Percentiles rank a stretch among this genome's conserved stretches.
These are phyloP conservation scores for Diplodia corticola DNA, from an alignment of 2,329 filamentous ascomycete genomes.

Conservation along the genomic window DNA sequence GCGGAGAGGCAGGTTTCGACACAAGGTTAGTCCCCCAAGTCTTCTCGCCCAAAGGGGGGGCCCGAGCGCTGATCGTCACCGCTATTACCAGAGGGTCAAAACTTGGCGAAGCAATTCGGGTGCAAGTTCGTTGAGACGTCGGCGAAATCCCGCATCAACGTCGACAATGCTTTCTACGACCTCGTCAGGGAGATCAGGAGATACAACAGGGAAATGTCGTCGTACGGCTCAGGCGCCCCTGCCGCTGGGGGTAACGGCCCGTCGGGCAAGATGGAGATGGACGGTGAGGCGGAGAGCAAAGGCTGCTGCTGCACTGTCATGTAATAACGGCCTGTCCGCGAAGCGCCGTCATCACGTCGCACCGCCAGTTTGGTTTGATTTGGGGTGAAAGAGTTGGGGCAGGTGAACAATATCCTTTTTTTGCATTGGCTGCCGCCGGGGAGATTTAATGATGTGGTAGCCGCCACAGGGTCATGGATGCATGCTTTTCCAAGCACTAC, in stretches of 20 bases:
- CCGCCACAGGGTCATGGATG: constrained; percentile 21
- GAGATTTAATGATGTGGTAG: constrained; percentile 22
- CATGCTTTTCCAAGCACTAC: constrained; percentile 16
- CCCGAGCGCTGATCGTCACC: constrained; percentile 22
- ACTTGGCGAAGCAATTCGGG: constrained; percentile 79
- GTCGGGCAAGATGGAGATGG: constrained; percentile 75
- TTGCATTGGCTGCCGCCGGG: constrained; percentile 22
- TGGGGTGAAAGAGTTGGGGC: constrained; percentile 14
- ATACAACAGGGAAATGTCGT: constrained; percentile 98
- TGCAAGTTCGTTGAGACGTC: constrained; percentile 99
- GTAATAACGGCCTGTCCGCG: constrained; percentile 49
- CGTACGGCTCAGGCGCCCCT: constrained; percentile 71
- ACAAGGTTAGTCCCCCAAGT: constrained; percentile 67
- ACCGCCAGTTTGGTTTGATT: constrained; percentile 15
- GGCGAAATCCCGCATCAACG: constrained; percentile 95
- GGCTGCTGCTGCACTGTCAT: constrained; percentile 90
- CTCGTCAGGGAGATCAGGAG: constrained; percentile 96
- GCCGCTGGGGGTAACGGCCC: constrained; percentile 58
- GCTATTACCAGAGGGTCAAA: constrained; percentile 73
- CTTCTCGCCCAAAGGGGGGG: constrained; percentile 15
- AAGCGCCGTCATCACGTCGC: constrained; percentile 1
- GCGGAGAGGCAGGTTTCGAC: constrained; percentile 85
- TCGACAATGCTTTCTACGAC: constrained; percentile 98
- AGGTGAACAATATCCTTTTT: constrained; percentile 19
- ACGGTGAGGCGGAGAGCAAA: constrained; percentile 64